Evolutionary conservation across 768 basidiomycete species (phyloP).

Genomic region (Leucosporidium creatinivorum): DNA sequence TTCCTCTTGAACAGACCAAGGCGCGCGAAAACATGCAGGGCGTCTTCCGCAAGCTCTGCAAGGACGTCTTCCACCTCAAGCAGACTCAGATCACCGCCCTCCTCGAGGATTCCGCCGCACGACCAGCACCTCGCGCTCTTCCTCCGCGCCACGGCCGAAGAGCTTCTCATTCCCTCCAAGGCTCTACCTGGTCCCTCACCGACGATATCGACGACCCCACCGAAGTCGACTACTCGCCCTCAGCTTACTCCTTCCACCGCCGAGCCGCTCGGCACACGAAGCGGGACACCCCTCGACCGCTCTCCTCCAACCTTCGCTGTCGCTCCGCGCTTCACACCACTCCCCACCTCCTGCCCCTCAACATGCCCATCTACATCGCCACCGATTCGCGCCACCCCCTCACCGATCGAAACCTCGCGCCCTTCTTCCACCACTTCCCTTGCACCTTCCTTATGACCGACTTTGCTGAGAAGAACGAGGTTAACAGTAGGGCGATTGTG

Average conservation of each 20-base stretch:
- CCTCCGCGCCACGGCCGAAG: no score
- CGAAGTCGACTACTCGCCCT: not conserved
- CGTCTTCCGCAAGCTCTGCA: slow-evolving; percentile 12
- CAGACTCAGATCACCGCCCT: slow-evolving; percentile 4
- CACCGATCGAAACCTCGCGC: slow-evolving; percentile 46
- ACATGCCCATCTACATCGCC: slow-evolving; percentile 59
- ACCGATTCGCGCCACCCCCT: slow-evolving; percentile 52
- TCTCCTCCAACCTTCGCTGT: slow-evolving; percentile 15
- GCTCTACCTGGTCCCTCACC: not conserved
- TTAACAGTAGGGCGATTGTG: not conserved
- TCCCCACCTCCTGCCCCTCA: slow-evolving; percentile 42
- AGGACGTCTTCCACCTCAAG: slow-evolving; percentile 8
- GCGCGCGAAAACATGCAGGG: slow-evolving; percentile 12
- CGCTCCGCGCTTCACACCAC: slow-evolving; percentile 6
- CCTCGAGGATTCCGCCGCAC: slow-evolving; percentile 1
- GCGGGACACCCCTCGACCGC: not conserved
- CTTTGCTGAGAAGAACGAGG: slow-evolving; percentile 40
- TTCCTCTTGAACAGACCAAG: not conserved
- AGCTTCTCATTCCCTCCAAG: no score
- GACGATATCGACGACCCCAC: not conserved
- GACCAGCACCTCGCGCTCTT: not conserved
- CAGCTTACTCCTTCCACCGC: not conserved
- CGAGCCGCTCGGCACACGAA: not conserved
- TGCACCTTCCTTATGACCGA: slow-evolving; percentile 56
- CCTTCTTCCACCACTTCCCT: slow-evolving; percentile 54